Evolutionary conservation across 192 early-diverging fungal species (phyloP).

Genomic region (Chytriomyces sp.): DNA sequence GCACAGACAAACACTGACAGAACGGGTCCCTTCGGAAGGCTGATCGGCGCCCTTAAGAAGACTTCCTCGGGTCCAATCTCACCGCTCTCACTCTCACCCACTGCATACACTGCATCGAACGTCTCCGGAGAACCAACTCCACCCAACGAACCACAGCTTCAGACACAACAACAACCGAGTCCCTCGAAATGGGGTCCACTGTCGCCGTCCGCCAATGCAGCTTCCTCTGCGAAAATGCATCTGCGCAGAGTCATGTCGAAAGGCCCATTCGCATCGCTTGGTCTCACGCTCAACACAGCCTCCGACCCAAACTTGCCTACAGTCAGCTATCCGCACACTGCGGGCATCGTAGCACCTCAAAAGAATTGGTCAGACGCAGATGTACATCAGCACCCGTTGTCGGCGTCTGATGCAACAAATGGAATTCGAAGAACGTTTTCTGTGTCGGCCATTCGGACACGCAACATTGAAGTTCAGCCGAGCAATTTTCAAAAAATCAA

Average conservation of each 20-base stretch:
- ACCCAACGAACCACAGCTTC: background rate
- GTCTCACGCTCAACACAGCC: background rate
- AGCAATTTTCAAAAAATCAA: conserved; percentile 86
- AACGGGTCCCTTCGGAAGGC: background rate
- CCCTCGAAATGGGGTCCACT: background rate
- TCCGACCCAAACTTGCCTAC: background rate
- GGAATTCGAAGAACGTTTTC: conserved; percentile 52
- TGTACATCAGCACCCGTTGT: background rate
- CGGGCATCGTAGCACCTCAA: background rate
- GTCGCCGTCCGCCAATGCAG: background rate
- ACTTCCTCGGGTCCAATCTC: background rate
- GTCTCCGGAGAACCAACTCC: background rate
- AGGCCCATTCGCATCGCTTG: background rate
- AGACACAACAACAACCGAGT: background rate
- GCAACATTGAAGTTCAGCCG: conserved; percentile 85
- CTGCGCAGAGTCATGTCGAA: background rate
- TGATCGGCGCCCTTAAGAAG: background rate
- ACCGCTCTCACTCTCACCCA: no score
- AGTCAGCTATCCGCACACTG: background rate
- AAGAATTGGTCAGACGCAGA: background rate
- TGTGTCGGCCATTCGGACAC: conserved; percentile 80
- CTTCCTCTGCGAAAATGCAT: background rate
- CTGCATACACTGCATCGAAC: background rate
- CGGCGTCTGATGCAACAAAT: background rate
- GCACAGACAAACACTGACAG: no score